Percentiles rank a stretch among this genome's conserved stretches.
phyloP scores from a whole-genome alignment of 257 asterid species.

The Buddleja alternifolia region DNA sequence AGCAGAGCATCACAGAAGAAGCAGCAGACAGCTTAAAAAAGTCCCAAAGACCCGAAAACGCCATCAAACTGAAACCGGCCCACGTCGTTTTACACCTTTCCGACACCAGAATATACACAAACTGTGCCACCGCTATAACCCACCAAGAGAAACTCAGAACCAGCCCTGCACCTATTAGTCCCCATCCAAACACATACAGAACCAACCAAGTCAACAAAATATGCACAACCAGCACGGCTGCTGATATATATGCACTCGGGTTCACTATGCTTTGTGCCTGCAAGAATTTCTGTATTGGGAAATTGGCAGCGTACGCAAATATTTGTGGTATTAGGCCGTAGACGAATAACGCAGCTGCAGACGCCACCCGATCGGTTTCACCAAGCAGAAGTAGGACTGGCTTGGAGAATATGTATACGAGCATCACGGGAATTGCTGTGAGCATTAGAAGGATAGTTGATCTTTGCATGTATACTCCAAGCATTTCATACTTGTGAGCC shows the following conservation, averaged over 20 bases:
- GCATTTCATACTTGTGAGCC: conserved; percentile 51
- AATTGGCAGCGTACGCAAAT: conserved; percentile 63
- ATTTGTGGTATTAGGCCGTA: conserved; percentile 68
- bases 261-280: conserved; percentile 70
- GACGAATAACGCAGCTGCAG: conserved; percentile 51
- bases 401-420: conserved; percentile 46
- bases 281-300: conserved; percentile 63
- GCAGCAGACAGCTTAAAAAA: conserved; percentile 64
- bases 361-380: conserved; percentile 43
- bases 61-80: conserved; percentile 56
- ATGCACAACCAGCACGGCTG: conserved; percentile 46
- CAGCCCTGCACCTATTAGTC: conserved; percentile 56
- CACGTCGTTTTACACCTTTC: conserved; percentile 50
- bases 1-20: conserved; percentile 65
- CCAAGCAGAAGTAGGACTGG: conserved; percentile 55
- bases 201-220: conserved; percentile 49
- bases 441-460: conserved; percentile 51
- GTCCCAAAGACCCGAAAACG: conserved; percentile 55
- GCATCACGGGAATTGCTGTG: conserved; percentile 44
- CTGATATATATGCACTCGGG: conserved; percentile 65
- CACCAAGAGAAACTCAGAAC: conserved; percentile 73
- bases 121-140: conserved; percentile 58
- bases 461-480: conserved; percentile 74
- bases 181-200: conserved; percentile 51
- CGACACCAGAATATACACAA: conserved; percentile 44